Evolutionary conservation across 169 alveolate species (phyloP).

Genomic region (Plasmodium vivax): DNA sequence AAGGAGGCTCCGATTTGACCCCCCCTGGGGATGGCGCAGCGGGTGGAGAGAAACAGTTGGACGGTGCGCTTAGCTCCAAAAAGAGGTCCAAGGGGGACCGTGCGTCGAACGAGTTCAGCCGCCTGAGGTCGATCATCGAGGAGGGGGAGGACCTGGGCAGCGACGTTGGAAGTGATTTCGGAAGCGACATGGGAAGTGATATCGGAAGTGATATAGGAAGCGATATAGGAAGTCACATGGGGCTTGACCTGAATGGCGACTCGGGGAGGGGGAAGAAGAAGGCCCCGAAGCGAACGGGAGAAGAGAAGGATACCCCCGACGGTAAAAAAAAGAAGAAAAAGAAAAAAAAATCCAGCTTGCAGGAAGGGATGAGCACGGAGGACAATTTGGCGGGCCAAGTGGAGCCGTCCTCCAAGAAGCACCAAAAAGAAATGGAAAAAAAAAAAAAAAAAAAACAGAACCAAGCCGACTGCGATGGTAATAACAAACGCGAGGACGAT

Average conservation of each 20-base stretch:
- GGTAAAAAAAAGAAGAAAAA: not conserved
- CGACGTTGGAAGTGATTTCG: not conserved
- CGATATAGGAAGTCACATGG: not conserved
- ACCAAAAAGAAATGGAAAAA: constrained; percentile 9
- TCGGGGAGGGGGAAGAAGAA: not conserved
- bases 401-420: not conserved
- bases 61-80: not conserved
- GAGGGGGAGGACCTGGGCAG: not conserved
- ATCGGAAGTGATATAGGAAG: not conserved
- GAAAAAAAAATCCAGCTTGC: not conserved
- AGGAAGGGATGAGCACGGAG: not conserved
- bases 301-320: not conserved
- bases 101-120: not conserved
- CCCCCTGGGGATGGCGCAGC: not conserved
- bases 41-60: not conserved
- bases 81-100: not conserved
- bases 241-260: not conserved
- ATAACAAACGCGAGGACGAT: too few relatives aligned
- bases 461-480: not conserved
- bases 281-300: not conserved
- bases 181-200: not conserved
- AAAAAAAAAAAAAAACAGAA: constrained; percentile 3
- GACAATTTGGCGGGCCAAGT: not conserved
- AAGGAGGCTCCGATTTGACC: not conserved
- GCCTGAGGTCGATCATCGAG: not conserved